Evolutionary conservation across 768 basidiomycete genomes (phyloP).

Genomic region (Russula ochroleuca): DNA sequence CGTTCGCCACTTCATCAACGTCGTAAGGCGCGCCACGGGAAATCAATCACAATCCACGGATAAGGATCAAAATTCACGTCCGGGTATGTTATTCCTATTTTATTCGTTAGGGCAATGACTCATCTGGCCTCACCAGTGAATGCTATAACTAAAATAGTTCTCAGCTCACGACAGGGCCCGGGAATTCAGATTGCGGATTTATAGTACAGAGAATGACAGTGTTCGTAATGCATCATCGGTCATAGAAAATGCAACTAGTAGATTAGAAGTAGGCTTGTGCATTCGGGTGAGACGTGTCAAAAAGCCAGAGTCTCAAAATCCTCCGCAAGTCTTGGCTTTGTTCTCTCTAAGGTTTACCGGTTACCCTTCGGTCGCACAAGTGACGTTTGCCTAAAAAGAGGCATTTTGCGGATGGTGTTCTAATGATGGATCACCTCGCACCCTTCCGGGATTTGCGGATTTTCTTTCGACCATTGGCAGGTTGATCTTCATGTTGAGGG

Average conservation of each 20-base stretch:
- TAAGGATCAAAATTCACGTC: conserved; percentile 43
- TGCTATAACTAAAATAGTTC: conserved; percentile 71
- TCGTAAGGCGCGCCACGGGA: conserved; percentile 72
- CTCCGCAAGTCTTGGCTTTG: not conserved
- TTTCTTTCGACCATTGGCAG: conserved; percentile 34
- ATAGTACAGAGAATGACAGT: conserved; percentile 34
- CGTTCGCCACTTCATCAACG: conserved; percentile 65
- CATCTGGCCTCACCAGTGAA: conserved; percentile 46
- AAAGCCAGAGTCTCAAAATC: not conserved
- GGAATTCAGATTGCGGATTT: conserved; percentile 82
- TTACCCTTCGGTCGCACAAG: not conserved
- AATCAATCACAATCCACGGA: conserved; percentile 52
- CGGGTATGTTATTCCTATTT: conserved; percentile 33
- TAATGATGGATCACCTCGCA: not conserved
- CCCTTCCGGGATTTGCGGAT: conserved; percentile 8
- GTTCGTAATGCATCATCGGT: not conserved
- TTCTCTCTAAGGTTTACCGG: not conserved
- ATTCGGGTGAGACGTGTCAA: not conserved
- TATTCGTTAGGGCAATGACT: not conserved
- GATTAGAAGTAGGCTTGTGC: not conserved
- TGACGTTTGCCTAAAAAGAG: not conserved
- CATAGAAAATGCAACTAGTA: not conserved
- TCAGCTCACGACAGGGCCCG: conserved; percentile 86
- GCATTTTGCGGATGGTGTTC: not conserved
- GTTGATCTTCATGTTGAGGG: conserved; percentile 34